Evolutionary conservation across 2,329 filamentous ascomycete genomes (phyloP).

Genomic region (Gyromitra esculenta): DNA sequence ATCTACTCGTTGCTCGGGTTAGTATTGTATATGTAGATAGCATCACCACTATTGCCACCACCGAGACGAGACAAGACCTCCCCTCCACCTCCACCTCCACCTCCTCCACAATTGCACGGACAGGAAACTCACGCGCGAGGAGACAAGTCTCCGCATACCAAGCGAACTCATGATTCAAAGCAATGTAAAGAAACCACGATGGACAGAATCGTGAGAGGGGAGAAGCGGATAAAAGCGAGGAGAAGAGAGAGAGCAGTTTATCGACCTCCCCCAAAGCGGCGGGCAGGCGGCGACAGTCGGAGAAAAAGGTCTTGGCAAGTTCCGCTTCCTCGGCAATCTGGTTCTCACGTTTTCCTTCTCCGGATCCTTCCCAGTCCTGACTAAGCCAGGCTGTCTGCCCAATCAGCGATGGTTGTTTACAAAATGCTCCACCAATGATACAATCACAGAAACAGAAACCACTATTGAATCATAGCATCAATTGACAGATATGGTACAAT

Average conservation of each 20-base stretch:
- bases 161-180: slow-evolving; percentile 63
- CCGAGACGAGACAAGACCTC: background rate
- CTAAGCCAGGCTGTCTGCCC: slow-evolving; percentile 16
- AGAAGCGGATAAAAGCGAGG: background rate
- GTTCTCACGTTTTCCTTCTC: slow-evolving; percentile 3
- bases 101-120: background rate
- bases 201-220: slow-evolving; percentile 50
- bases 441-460: background rate
- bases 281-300: slow-evolving; percentile 41
- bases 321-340: slow-evolving; percentile 52
- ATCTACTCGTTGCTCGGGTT: slow-evolving; percentile 64
- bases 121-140: slow-evolving; percentile 62
- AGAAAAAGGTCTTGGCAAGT: slow-evolving; percentile 43
- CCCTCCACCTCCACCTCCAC: background rate
- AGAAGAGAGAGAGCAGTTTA: slow-evolving; percentile 3
- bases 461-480: slow-evolving; percentile 34
- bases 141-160: slow-evolving; percentile 65
- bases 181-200: slow-evolving; percentile 46
- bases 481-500: slow-evolving; percentile 48
- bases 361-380: slow-evolving; percentile 22
- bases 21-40: background rate
- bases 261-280: background rate
- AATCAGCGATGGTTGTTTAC: slow-evolving; percentile 44
- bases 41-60: slow-evolving; percentile 6
- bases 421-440: slow-evolving; percentile 4